Conservation (phyloP, 768 basidiomycete species). For the Exsudoporus frostii region DNA sequence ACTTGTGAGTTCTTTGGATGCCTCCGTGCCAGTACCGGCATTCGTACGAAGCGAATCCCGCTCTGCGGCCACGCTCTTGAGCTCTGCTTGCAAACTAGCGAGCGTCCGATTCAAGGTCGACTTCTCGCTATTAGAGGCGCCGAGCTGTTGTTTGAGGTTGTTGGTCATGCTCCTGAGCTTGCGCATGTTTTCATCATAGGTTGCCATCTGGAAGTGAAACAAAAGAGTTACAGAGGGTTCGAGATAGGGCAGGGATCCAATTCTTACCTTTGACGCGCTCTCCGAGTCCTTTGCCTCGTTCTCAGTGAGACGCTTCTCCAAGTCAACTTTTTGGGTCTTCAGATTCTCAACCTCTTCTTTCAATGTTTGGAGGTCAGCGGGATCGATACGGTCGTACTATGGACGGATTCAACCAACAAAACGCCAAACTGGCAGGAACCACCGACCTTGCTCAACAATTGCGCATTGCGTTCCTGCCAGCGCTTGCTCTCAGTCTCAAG, state of each 20-base stretch:
- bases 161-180: constrained; percentile 29
- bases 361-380: constrained; percentile 75
- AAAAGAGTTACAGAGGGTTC: background rate
- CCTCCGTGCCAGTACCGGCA: constrained; percentile 11
- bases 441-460: constrained; percentile 73
- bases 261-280: constrained; percentile 33
- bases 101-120: constrained; percentile 28
- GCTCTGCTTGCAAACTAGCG: constrained; percentile 22
- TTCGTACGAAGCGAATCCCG: constrained; percentile 25
- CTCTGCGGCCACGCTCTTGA: constrained; percentile 30
- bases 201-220: constrained; percentile 34
- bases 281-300: constrained; percentile 31
- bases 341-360: constrained; percentile 66
- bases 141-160: constrained; percentile 27
- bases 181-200: constrained; percentile 43
- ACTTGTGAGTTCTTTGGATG: constrained; percentile 30
- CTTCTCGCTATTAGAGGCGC: constrained; percentile 27
- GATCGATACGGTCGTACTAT: constrained; percentile 87
- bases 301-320: constrained; percentile 28
- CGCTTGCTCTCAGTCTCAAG: constrained; percentile 73
- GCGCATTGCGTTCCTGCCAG: constrained; percentile 83
- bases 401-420: background rate
- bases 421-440: background rate
- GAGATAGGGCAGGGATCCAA: background rate
- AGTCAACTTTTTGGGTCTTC: constrained; percentile 41